Percentiles rank a stretch among this genome's conserved stretches.
These are phyloP conservation scores for Claviceps africana DNA, from an alignment of 2,329 filamentous ascomycete species.

Conservation along the genomic window DNA sequence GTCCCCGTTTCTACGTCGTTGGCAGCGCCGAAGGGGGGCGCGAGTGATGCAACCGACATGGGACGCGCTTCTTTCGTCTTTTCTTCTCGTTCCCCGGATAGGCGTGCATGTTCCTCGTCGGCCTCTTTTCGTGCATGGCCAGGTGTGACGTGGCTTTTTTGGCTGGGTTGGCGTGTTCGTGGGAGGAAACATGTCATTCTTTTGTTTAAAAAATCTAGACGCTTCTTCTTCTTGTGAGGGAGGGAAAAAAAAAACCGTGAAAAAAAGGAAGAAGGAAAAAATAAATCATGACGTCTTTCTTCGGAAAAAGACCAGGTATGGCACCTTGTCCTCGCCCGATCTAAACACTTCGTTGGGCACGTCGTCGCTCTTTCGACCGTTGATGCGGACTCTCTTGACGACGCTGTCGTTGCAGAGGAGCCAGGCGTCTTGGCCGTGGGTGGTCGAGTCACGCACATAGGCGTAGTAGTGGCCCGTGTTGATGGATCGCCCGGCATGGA, in stretches of 20 bases:
- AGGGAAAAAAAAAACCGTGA: background rate
- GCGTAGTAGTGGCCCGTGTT: constrained; percentile 70
- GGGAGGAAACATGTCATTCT: too few species aligned
- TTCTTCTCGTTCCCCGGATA: too few species aligned
- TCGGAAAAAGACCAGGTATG: constrained; percentile 34
- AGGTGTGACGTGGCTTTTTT: too few species aligned
- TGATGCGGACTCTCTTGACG: constrained; percentile 29
- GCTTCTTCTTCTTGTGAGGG: background rate
- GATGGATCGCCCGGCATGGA: constrained; percentile 55
- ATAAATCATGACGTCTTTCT: constrained; percentile 17
- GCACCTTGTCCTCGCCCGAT: constrained; percentile 23
- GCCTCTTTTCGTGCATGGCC: too few species aligned
- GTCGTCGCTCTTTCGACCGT: constrained; percentile 20
- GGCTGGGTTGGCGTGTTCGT: too few species aligned
- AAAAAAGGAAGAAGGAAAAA: too few species aligned
- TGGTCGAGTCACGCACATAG: constrained; percentile 46
- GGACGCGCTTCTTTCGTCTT: too few species aligned
- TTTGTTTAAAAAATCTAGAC: too few species aligned
- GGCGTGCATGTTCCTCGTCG: too few species aligned
- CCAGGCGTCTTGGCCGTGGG: constrained; percentile 31
- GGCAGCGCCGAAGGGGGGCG: too few species aligned
- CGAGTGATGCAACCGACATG: too few species aligned
- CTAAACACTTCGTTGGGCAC: constrained; percentile 26
- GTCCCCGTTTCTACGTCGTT: background rate
- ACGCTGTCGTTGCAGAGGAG: constrained; percentile 32